A percentile compares a stretch with the other conserved stretches of the same genome.
These are phyloP conservation scores for Setomelanomma holmii DNA, from an alignment of 2,329 filamentous ascomycete genomes.

Conservation along the genomic window DNA sequence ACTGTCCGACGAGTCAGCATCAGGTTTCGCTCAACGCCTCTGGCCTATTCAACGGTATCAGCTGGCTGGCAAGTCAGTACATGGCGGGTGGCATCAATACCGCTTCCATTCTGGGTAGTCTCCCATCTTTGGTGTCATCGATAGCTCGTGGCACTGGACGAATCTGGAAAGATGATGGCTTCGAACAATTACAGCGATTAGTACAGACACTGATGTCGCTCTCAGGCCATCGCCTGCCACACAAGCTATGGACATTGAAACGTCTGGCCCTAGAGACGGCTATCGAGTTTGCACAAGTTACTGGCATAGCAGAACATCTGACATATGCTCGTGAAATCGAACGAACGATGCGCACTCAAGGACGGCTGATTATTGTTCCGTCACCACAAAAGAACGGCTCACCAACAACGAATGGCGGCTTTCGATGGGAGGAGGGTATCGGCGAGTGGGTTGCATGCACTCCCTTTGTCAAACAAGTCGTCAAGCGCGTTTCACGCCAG, in stretches of 20 bases:
- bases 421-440: constrained; percentile 55
- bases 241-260: constrained; percentile 45
- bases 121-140: constrained; percentile 41
- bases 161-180: constrained; percentile 43
- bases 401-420: constrained; percentile 36
- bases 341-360: constrained; percentile 37
- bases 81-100: constrained; percentile 26
- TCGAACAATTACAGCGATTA: constrained; percentile 41
- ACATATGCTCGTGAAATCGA: constrained; percentile 41
- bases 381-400: constrained; percentile 40
- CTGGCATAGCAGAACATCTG: constrained; percentile 34
- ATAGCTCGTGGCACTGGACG: constrained; percentile 46
- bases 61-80: constrained; percentile 33
- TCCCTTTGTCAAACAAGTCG: constrained; percentile 39
- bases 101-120: constrained; percentile 27
- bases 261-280: constrained; percentile 46
- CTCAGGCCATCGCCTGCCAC: constrained; percentile 29
- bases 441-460: constrained; percentile 56
- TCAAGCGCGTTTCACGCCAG: constrained; percentile 18
- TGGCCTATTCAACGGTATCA: constrained; percentile 21
- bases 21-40: constrained; percentile 12
- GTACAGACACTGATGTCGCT: constrained; percentile 35
- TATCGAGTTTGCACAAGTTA: constrained; percentile 46
- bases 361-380: constrained; percentile 31
- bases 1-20: constrained; percentile 2